Percentiles rank a stretch among this genome's conserved stretches.
These are phyloP conservation scores for Bromus sterilis DNA, from an alignment of 176 grass and related monocot species.

Conservation along the genomic window DNA sequence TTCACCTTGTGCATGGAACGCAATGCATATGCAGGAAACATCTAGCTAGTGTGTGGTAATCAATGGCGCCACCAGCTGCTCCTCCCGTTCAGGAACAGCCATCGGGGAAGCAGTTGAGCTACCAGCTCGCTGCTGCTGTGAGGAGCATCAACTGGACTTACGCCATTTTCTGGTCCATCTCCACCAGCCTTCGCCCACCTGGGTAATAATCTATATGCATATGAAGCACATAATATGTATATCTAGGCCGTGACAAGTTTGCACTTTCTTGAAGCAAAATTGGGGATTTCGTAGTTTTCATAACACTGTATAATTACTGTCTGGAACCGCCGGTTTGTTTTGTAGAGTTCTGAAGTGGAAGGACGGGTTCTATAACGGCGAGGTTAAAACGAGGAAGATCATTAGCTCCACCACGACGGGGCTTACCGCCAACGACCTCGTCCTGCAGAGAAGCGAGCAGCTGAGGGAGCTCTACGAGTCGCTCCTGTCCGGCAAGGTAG, in stretches of 20 bases:
- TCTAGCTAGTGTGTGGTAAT: not conserved
- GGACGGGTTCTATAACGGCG: constrained; percentile 86
- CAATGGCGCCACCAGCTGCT: not conserved
- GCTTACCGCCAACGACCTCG: constrained; percentile 38
- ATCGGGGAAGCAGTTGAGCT: constrained; percentile 19
- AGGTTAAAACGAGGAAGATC: constrained; percentile 80
- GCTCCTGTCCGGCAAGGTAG: constrained; percentile 46
- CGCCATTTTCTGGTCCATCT: constrained; percentile 75
- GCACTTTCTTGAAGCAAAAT: not conserved
- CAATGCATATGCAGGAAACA: not conserved
- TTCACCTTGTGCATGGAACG: not conserved
- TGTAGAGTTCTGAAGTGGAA: constrained; percentile 59
- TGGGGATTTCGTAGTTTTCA: not conserved
- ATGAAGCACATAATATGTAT: no score
- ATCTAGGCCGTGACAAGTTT: no score
- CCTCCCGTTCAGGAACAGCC: not conserved
- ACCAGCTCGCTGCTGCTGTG: constrained; percentile 56
- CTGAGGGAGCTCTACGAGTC: constrained; percentile 75
- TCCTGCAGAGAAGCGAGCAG: constrained; percentile 64
- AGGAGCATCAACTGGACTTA: constrained; percentile 83
- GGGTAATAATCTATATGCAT: constrained; percentile 38
- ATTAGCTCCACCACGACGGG: constrained; percentile 38
- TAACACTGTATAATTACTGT: no score
- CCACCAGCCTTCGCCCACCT: constrained; percentile 19
- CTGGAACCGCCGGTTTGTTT: not conserved